These are phyloP conservation scores for Hymenoscyphus fraxineus DNA, from an alignment of 2,329 filamentous ascomycete species.

Conservation along the genomic window DNA sequence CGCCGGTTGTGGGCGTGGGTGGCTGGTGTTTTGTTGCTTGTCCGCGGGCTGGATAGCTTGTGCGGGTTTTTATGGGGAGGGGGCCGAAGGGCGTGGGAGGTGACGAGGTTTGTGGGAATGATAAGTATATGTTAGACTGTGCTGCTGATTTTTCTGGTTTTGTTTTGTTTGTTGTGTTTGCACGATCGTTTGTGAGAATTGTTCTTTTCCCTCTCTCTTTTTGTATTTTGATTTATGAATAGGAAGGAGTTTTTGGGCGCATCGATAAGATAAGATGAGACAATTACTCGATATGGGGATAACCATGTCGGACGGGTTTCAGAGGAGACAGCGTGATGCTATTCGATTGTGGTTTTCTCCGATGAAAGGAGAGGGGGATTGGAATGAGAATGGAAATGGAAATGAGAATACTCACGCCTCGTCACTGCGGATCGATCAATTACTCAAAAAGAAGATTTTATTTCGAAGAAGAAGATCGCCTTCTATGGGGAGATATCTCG, in stretches of 20 bases:
- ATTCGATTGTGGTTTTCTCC: conserved; percentile 10
- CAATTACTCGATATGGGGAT: conserved; percentile 7
- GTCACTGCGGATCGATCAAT: conserved; percentile 11
- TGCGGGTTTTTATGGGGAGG: too few species aligned
- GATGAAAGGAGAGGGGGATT: neutral
- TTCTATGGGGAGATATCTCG: conserved; percentile 6
- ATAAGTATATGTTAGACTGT: neutral
- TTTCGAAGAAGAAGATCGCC: conserved; percentile 9
- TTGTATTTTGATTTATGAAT: neutral
- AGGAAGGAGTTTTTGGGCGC: neutral
- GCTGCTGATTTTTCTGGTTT: neutral
- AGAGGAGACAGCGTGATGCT: conserved; percentile 5
- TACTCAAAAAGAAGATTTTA: conserved; percentile 11
- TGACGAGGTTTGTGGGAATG: too few species aligned
- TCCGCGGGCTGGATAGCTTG: too few species aligned
- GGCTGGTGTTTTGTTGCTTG: too few species aligned
- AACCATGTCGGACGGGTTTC: neutral
- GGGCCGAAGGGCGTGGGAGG: too few species aligned
- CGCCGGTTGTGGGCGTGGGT: too few species aligned
- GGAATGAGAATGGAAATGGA: neutral
- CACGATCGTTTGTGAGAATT: neutral
- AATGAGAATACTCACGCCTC: conserved; percentile 6
- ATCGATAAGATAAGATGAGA: conserved; percentile 13
- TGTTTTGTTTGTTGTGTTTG: neutral
- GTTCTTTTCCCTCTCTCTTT: neutral